These are phyloP conservation scores for Halenospora varia DNA, from an alignment of 495 filamentous ascomycete genomes.

Conservation along the genomic window DNA sequence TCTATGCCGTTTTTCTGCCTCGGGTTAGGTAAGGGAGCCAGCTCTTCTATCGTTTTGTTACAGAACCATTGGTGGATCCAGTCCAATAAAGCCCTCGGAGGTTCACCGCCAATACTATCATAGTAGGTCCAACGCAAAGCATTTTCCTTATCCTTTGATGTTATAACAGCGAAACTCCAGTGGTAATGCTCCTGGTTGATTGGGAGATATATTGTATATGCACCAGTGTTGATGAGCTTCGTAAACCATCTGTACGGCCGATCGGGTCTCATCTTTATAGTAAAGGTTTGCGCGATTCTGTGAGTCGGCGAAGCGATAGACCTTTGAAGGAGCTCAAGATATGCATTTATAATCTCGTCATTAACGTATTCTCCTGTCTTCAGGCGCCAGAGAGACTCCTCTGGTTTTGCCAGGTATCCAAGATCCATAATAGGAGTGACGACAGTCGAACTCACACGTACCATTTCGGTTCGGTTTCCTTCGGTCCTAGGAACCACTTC, in stretches of 20 bases:
- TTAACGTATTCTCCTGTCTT: constrained; percentile 3
- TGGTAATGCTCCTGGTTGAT: background rate
- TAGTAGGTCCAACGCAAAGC: background rate
- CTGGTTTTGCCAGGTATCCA: background rate
- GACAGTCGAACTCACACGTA: too few relatives aligned
- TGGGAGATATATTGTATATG: constrained; percentile 6
- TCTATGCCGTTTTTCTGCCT: background rate
- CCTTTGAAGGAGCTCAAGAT: constrained; percentile 1
- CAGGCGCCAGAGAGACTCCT: constrained; percentile 5
- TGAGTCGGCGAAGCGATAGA: background rate
- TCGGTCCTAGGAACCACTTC: too few relatives aligned
- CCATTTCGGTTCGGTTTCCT: too few relatives aligned
- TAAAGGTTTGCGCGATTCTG: background rate
- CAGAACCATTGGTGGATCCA: background rate
- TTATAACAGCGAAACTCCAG: constrained; percentile 6
- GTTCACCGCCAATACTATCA: background rate
- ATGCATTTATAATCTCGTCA: constrained; percentile 9
- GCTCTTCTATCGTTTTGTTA: background rate
- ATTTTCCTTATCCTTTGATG: background rate
- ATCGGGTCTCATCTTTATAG: background rate
- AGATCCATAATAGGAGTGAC: too few relatives aligned
- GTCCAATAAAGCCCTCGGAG: background rate
- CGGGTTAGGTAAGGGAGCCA: background rate
- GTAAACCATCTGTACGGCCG: background rate
- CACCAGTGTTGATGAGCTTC: constrained; percentile 1